phyloP scores from a whole-genome alignment of 805 yeast species.

The Saccharomycopsis fodiens region DNA sequence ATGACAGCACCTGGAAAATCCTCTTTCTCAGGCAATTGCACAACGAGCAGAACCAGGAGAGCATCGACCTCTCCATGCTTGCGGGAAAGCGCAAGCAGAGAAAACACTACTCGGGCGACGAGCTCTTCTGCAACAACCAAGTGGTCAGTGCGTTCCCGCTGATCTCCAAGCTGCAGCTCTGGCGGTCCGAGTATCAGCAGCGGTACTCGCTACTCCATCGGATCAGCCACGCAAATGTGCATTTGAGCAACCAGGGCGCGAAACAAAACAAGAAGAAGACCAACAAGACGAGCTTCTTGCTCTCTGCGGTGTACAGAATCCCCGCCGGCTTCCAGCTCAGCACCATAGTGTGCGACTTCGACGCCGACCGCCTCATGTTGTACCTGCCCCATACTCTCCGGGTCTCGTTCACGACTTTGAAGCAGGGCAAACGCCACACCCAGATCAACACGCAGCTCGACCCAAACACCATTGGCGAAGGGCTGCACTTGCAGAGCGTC shows the following conservation, averaged over 20 bases:
- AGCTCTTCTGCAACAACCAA: background rate
- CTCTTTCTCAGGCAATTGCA: slow-evolving; percentile 8
- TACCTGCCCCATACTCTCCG: slow-evolving; percentile 9
- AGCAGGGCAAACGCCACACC: slow-evolving; percentile 13
- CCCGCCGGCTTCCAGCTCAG: slow-evolving; percentile 10
- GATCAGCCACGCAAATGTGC: slow-evolving; percentile 1
- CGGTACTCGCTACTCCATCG: slow-evolving; percentile 11
- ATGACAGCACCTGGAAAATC: slow-evolving; percentile 15
- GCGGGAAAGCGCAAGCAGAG: slow-evolving; percentile 13
- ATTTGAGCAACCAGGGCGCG: slow-evolving; percentile 6
- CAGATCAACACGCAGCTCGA: slow-evolving; percentile 8
- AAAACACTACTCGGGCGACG: background rate
- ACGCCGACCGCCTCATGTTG: slow-evolving; percentile 10
- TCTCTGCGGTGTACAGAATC: slow-evolving; percentile 11
- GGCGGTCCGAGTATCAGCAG: slow-evolving; percentile 15
- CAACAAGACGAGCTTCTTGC: slow-evolving; percentile 12
- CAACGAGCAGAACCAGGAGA: background rate
- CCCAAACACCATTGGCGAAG: background rate
- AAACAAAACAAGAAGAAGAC: background rate
- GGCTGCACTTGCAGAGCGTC: background rate
- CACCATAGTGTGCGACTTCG: slow-evolving; percentile 14
- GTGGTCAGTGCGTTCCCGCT: slow-evolving; percentile 13
- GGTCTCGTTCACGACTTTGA: slow-evolving; percentile 11
- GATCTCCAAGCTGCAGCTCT: slow-evolving; percentile 8
- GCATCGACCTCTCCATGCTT: slow-evolving; percentile 3